Evolutionary conservation across 371 early-diverging fungal species (phyloP).

Genomic region (Mortierella sp.): DNA sequence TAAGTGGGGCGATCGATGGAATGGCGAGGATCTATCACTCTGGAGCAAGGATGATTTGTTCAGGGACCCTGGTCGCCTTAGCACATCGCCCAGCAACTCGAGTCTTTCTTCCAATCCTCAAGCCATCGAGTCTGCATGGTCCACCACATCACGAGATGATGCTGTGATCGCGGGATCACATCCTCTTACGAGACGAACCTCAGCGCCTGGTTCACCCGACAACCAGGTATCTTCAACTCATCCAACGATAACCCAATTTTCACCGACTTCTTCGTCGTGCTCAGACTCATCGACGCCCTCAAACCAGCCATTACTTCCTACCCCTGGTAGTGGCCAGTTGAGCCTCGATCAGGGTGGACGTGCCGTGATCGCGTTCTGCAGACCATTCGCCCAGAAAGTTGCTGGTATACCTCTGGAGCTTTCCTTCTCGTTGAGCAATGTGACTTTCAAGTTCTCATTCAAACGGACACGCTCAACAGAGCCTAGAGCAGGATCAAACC

Average conservation of each 20-base stretch:
- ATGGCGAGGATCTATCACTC: conserved; percentile 75
- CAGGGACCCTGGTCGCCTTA: conserved; percentile 20
- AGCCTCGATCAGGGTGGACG: conserved; percentile 32
- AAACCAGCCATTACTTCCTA: conserved; percentile 2
- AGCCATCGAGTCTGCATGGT: conserved; percentile 12
- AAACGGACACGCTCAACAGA: conserved; percentile 14
- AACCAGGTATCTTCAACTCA: background rate
- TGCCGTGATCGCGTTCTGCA: conserved; percentile 46
- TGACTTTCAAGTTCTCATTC: conserved; percentile 49
- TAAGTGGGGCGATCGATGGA: conserved; percentile 77
- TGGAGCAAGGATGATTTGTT: conserved; percentile 40
- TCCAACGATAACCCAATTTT: conserved; percentile 11
- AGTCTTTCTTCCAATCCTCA: conserved; percentile 12
- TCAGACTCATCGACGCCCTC: conserved; percentile 16
- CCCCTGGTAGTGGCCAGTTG: too few relatives aligned
- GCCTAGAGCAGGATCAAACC: conserved; percentile 9
- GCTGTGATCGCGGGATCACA: too few relatives aligned
- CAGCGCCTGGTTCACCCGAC: conserved; percentile 1
- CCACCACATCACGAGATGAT: too few relatives aligned
- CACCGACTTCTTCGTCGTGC: conserved; percentile 13
- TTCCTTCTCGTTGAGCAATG: conserved; percentile 43
- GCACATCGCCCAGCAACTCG: conserved; percentile 5
- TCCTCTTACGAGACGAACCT: too few relatives aligned
- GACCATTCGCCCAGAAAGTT: conserved; percentile 51
- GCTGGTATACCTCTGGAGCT: conserved; percentile 45